Conservation (phyloP, 192 early-diverging fungal genomes). For the Borealophlyctis nickersoniae region DNA sequence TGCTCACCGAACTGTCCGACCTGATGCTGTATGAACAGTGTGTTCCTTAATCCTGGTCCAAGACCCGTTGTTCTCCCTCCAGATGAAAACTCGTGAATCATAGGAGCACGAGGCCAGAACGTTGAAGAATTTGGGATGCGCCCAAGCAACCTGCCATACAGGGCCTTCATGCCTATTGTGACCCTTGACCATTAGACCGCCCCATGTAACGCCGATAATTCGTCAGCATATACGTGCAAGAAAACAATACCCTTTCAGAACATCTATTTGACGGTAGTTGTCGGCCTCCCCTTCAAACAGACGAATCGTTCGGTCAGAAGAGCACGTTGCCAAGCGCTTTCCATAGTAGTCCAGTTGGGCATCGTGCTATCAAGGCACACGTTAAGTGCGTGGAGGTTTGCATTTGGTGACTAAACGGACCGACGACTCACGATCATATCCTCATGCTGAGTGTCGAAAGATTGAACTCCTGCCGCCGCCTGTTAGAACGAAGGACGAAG, state of each 20-base stretch:
- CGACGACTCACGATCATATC: constrained; percentile 75
- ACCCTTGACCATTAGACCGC: too few relatives aligned
- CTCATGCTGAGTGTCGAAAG: constrained; percentile 83
- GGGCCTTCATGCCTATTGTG: constrained; percentile 92
- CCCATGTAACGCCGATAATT: not conserved
- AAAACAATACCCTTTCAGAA: constrained; percentile 68
- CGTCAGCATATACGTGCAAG: not conserved
- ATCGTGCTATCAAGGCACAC: constrained; percentile 53
- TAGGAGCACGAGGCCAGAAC: constrained; percentile 96
- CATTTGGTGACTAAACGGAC: not conserved
- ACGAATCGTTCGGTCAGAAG: constrained; percentile 90
- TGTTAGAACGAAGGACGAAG: not conserved
- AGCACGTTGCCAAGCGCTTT: constrained; percentile 94
- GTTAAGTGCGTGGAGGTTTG: not conserved
- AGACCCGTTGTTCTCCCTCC: constrained; percentile 83
- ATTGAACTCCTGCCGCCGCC: constrained; percentile 34
- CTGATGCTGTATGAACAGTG: constrained; percentile 82
- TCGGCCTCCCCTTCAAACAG: constrained; percentile 89
- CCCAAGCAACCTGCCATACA: constrained; percentile 99
- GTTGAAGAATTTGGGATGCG: constrained; percentile 96
- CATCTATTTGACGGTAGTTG: constrained; percentile 61
- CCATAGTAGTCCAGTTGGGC: constrained; percentile 81
- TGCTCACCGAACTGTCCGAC: constrained; percentile 39
- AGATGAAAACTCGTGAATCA: constrained; percentile 93
- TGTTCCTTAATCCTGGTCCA: constrained; percentile 87